Conservation (phyloP, 352 stramenopile species). For the Phytophthora aleatoria region DNA sequence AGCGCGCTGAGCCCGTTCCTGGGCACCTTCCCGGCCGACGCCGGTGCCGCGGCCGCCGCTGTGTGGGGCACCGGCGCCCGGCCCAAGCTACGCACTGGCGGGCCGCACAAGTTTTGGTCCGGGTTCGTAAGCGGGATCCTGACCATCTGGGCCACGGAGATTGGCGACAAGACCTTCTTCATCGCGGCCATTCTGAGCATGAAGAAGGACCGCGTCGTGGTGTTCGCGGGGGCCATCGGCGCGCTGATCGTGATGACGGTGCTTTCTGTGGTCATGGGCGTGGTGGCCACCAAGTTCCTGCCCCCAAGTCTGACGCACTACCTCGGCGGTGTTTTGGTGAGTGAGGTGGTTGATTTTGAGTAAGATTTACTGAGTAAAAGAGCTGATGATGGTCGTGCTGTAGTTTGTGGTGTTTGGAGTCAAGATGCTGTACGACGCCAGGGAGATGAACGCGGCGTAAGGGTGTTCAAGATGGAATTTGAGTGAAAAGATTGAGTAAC, state of each 20-base stretch:
- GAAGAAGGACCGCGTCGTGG: slow-evolving; percentile 95
- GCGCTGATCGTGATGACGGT: slow-evolving; percentile 98
- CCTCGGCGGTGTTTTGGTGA: slow-evolving; percentile 89
- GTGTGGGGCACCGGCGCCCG: slow-evolving; percentile 13
- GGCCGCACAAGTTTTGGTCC: slow-evolving; percentile 84
- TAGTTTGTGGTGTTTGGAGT: slow-evolving; percentile 98
- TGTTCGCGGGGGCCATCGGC: slow-evolving; percentile 94
- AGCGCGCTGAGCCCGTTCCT: slow-evolving; percentile 61
- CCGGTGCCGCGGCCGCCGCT: slow-evolving; percentile 13
- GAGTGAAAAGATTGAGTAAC: slow-evolving; percentile 3
- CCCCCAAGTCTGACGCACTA: slow-evolving; percentile 96
- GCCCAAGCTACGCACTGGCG: slow-evolving; percentile 41
- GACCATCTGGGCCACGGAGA: slow-evolving; percentile 98
- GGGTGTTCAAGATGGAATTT: slow-evolving; percentile 7
- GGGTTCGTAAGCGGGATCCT: slow-evolving; percentile 89
- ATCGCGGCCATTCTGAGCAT: slow-evolving; percentile 97
- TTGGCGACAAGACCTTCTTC: slow-evolving; percentile 99
- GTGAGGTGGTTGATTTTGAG: slow-evolving; percentile 9
- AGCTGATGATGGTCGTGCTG: slow-evolving; percentile 17
- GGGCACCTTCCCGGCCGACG: slow-evolving; percentile 21
- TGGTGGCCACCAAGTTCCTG: slow-evolving; percentile 95
- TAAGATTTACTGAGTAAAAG: not conserved
- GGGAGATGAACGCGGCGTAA: slow-evolving; percentile 82
- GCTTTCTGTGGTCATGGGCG: slow-evolving; percentile 97
- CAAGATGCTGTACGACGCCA: slow-evolving; percentile 92